Conservation (phyloP, 2,329 filamentous ascomycete genomes). For the Eurotiales sp. region DNA sequence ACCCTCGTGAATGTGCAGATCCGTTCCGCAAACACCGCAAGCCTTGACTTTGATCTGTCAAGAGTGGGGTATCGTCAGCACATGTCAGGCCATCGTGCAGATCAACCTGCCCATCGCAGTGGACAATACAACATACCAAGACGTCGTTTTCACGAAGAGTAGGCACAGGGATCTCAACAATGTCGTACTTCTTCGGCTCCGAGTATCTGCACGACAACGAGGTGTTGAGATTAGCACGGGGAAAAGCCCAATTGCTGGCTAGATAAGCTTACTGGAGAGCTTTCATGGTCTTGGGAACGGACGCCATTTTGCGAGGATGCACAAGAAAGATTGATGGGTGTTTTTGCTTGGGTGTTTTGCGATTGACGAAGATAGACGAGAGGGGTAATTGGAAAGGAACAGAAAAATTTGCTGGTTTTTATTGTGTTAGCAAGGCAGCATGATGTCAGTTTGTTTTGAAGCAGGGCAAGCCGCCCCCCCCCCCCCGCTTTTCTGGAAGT, state of each 20-base stretch:
- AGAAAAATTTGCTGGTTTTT: not conserved
- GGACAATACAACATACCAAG: constrained; percentile 44
- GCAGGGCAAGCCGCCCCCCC: not conserved
- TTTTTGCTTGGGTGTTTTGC: not conserved
- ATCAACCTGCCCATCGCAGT: too few relatives aligned
- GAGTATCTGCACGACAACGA: constrained; percentile 47
- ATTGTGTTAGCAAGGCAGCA: constrained; percentile 1
- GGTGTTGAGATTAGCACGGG: not conserved
- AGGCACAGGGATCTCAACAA: constrained; percentile 61
- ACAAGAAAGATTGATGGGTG: not conserved
- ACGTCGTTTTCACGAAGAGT: constrained; percentile 58
- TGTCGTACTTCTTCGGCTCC: constrained; percentile 58
- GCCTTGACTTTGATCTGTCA: constrained; percentile 61
- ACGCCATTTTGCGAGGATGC: constrained; percentile 7
- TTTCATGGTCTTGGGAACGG: constrained; percentile 56
- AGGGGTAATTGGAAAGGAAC: not conserved
- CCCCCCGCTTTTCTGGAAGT: constrained; percentile 1
- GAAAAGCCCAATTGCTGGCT: not conserved
- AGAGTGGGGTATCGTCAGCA: not conserved
- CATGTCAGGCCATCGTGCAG: not conserved
- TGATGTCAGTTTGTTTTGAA: constrained; percentile 7
- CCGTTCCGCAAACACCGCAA: constrained; percentile 60
- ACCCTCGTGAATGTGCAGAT: constrained; percentile 57
- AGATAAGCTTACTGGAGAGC: constrained; percentile 51
- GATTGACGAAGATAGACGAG: not conserved